Base-by-base conservation (phyloP, 2,329 filamentous ascomycete genomes). In the Clonostachys rhizophaga region DNA sequence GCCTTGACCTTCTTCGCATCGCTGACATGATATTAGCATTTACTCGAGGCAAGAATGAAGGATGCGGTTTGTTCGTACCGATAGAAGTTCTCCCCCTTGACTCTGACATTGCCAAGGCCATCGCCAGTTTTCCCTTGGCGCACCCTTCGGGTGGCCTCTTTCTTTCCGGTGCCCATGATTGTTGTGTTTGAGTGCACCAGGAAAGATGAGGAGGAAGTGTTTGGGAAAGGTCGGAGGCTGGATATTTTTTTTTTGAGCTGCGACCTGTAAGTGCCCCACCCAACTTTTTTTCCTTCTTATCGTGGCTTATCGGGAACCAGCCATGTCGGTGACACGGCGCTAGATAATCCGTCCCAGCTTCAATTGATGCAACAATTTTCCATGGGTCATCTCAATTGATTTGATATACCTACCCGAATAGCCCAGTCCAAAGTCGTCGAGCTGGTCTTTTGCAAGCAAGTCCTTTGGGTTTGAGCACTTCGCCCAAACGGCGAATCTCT, bases 21-120 rank as follows among this genome's bases (percentile, higher is more conserved):
- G 55, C 75, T 75, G 47, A 6, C 14, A 44, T 14, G 34, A 20
- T n/a, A 36, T 45, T 41, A 43, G 42, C n/a, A 6, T 24, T 35
- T 14, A 13, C 11, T 18, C 35, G 5, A 24, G 35, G 16, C 30
- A 14, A 11, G 14, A 9, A 40, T 11, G 13, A 20, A 17, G 8
- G 14, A 20, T 41, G 36, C 36, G 17, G 11, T 18, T 11, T 18
- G 14, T 18, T n/a, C 76, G 55, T 73, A 86, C 78, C 89, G 84
- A 75, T 97, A 97, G 74, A 97, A 99, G 76, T 97, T 97, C 78
- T 97, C 92, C 71, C 94, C 94, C 74, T 99, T 99, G 58, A 84
- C 78, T 61, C 86, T 89, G 62, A 97, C 89, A 72, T 97, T 97
- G 60, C 73, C 84, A 82, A 96, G 90, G 66, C 90, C 90, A 82